These are phyloP conservation scores for Coffea canephora DNA, from an alignment of 257 asterid species.

Conservation along the genomic window DNA sequence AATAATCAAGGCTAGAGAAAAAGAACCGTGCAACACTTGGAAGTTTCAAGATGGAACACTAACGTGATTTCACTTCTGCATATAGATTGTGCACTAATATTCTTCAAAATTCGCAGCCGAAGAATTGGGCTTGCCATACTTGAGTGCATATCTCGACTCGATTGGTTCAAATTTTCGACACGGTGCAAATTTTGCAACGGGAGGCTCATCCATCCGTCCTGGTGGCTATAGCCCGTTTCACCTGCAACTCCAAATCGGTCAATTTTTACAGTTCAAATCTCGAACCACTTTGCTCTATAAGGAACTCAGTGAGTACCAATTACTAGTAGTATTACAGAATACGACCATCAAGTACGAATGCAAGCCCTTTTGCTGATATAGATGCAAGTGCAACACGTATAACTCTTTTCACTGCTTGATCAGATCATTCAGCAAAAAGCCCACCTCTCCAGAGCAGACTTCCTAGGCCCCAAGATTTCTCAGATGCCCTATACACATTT, in stretches of 20 bases:
- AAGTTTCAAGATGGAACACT: no score
- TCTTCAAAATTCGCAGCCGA: slow-evolving; percentile 20
- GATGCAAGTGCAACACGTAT: no score
- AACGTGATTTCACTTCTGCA: not conserved
- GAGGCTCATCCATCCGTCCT: slow-evolving; percentile 40
- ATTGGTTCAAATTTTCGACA: slow-evolving; percentile 30
- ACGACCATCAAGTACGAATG: not conserved
- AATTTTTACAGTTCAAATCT: slow-evolving; percentile 42
- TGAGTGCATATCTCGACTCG: slow-evolving; percentile 38
- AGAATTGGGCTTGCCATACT: slow-evolving; percentile 25
- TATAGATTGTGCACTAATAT: not conserved
- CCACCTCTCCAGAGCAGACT: slow-evolving; percentile 22
- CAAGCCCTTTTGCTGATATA: not conserved
- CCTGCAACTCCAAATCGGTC: slow-evolving; percentile 37
- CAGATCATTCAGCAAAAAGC: not conserved
- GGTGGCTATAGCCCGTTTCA: slow-evolving; percentile 44
- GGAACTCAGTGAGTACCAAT: slow-evolving; percentile 9
- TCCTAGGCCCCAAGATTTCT: slow-evolving; percentile 30
- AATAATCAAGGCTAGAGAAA: not conserved
- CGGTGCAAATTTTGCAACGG: slow-evolving; percentile 40
- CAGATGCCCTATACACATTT: slow-evolving; percentile 36
- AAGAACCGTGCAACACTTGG: no score
- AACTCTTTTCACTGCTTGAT: not conserved
- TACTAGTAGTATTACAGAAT: not conserved
- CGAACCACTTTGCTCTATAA: slow-evolving; percentile 21